phyloP scores from a whole-genome alignment of 495 filamentous ascomycete species.

The Penicillium desertorum region DNA sequence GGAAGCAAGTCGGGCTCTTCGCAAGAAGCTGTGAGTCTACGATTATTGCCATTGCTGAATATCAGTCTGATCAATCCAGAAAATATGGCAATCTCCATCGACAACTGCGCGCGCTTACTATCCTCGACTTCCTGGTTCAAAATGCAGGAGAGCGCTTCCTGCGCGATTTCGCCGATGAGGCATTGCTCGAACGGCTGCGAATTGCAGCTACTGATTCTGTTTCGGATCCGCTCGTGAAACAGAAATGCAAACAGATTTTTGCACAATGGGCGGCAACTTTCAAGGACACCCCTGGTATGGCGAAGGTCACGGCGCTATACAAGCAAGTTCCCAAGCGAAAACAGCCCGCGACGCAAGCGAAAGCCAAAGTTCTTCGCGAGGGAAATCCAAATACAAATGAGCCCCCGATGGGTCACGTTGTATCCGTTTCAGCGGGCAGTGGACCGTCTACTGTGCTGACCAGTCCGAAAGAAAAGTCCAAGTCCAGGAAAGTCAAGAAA shows the following conservation, averaged over 20 bases:
- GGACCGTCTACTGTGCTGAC: slow-evolving; percentile 41
- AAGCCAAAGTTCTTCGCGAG: slow-evolving; percentile 78
- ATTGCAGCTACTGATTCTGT: slow-evolving; percentile 81
- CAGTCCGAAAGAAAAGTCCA: slow-evolving; percentile 38
- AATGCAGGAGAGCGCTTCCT: slow-evolving; percentile 91
- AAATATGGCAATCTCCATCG: slow-evolving; percentile 95
- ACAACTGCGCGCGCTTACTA: slow-evolving; percentile 83
- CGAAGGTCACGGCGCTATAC: slow-evolving; percentile 74
- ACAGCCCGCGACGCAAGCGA: slow-evolving; percentile 64
- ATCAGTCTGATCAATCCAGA: slow-evolving; percentile 39
- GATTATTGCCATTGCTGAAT: slow-evolving; percentile 1
- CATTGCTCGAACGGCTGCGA: slow-evolving; percentile 88
- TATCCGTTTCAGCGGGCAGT: slow-evolving; percentile 43
- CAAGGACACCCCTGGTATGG: slow-evolving; percentile 77
- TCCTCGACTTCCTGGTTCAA: slow-evolving; percentile 91
- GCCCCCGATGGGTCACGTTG: slow-evolving; percentile 51
- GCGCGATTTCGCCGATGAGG: slow-evolving; percentile 82
- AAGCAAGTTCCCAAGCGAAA: slow-evolving; percentile 71
- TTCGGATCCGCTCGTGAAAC: slow-evolving; percentile 79
- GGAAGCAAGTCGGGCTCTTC: slow-evolving; percentile 87
- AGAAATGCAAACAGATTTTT: slow-evolving; percentile 84
- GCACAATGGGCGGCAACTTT: slow-evolving; percentile 84
- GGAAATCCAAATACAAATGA: slow-evolving; percentile 60
- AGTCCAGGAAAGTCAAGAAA: slow-evolving; percentile 42
- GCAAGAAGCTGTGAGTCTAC: slow-evolving; percentile 83